phyloP scores from a whole-genome alignment of 2,329 filamentous ascomycete genomes.

The Colletotrichum tropicicola region DNA sequence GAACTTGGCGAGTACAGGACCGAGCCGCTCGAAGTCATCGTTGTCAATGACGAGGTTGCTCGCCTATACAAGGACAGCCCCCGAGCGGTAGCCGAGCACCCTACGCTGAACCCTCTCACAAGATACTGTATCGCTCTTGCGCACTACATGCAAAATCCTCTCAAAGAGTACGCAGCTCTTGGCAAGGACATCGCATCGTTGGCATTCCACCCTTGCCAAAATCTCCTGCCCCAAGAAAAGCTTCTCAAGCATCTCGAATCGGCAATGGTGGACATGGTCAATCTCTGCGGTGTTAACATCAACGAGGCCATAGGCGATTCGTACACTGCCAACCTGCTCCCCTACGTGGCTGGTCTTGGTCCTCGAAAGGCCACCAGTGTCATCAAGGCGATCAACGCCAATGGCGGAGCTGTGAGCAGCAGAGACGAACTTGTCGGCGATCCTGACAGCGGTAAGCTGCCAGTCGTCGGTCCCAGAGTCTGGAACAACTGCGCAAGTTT shows the following conservation, averaged over 20 bases:
- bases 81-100: constrained; percentile 81
- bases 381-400: constrained; percentile 84
- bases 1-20: constrained; percentile 79
- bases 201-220: constrained; percentile 89
- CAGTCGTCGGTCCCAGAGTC: constrained; percentile 87
- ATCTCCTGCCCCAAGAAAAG: constrained; percentile 87
- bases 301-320: constrained; percentile 87
- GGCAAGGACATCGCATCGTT: constrained; percentile 89
- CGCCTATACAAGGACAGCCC: constrained; percentile 92
- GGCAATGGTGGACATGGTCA: constrained; percentile 99
- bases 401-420: constrained; percentile 85
- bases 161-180: constrained; percentile 95
- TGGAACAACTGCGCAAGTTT: constrained; percentile 99
- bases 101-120: constrained; percentile 79
- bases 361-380: constrained; percentile 86
- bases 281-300: constrained; percentile 93
- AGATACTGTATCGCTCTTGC: constrained; percentile 91
- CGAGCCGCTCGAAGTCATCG: constrained; percentile 85
- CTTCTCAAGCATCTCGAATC: constrained; percentile 87
- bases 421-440: constrained; percentile 91
- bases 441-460: constrained; percentile 78
- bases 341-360: constrained; percentile 90
- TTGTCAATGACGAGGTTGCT: constrained; percentile 98
- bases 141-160: constrained; percentile 91
- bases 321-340: constrained; percentile 86